Evolutionary conservation across 192 early-diverging fungal genomes (phyloP), one percentile per base, ranked within the genome.

Genomic region (Spizellomyces sp.): DNA sequence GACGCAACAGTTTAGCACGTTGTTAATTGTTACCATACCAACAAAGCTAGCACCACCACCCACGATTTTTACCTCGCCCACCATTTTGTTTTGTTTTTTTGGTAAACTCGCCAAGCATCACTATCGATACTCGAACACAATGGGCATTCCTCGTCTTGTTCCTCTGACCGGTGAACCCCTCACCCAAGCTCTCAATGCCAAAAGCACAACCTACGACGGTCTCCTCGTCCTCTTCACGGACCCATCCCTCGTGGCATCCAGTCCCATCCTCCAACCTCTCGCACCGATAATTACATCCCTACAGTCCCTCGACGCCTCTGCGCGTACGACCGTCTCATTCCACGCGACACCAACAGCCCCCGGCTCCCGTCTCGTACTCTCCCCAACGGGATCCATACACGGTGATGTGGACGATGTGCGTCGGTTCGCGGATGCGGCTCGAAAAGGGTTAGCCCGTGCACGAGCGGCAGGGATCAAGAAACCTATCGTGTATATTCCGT

Each of bases 381-480:
- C 87, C 6, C 92, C 93, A n/a, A 91, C 87, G 41, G 92, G 90
- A 36, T 84, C 87, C 10, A 71, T 93, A 6, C 67, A 77, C 62
- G 86, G 86, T 63, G 93, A 95, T 75, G 85, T 89, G 27, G 93
- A 95, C 73, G 93, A 95, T 78, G 90, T 90, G 52, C 86, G 93
- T 72, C 87, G 90, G 66, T 89, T 88, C 62, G 67, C 73, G 50
- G 91, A 91, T 66, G 86, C 86, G 9, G 88, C 90, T 69, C 85
- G 85, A 72, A 75, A 80, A n/a, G 93, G 88, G 9, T 80, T 90
- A 48, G 80, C 83, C 58, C 81, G 84, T 14, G 88, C 87, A n/a
- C 74, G 86, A 12, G 81, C 86, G 44, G 87, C 89, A 45, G 92
- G 92, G 5, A 80, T 90, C 8, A 69, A 64, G 17, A 60, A 75